Evolutionary conservation across 2,329 filamentous ascomycete species (phyloP).

Genomic region (Aspergillus sp.): DNA sequence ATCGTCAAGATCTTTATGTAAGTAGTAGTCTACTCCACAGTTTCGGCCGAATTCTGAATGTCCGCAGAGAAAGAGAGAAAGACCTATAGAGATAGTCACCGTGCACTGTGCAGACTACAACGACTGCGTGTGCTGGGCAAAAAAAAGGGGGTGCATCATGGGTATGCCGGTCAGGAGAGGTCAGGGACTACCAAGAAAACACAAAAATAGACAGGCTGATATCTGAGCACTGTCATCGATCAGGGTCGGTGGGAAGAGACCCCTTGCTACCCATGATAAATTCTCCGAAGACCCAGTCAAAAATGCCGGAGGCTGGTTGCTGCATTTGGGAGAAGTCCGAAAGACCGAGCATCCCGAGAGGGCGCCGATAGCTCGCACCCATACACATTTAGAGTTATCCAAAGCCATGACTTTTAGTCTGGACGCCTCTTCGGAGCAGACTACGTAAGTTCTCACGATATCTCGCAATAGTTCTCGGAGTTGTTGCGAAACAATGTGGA

Average conservation of each 20-base stretch:
- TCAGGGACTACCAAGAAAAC: not conserved
- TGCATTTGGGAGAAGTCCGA: conserved; percentile 13
- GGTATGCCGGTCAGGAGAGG: not conserved
- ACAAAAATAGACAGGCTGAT: conserved; percentile 2
- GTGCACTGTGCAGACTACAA: not conserved
- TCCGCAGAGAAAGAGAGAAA: not conserved
- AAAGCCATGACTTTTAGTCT: not conserved
- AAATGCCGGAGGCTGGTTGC: conserved; percentile 14
- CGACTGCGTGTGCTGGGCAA: not conserved
- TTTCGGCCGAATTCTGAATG: conserved; percentile 17
- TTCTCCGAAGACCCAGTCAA: conserved; percentile 5
- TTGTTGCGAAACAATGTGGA: not conserved
- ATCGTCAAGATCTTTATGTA: conserved; percentile 2
- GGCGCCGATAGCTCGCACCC: not conserved
- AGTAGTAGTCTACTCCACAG: conserved; percentile 6
- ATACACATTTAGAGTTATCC: not conserved
- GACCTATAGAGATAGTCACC: not conserved
- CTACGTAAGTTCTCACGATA: not conserved
- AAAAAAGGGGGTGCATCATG: not conserved
- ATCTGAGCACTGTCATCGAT: conserved; percentile 6
- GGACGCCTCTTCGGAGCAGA: not conserved
- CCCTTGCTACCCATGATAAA: conserved; percentile 3
- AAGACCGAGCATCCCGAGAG: not conserved
- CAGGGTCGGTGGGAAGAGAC: conserved; percentile 6
- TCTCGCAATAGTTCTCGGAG: not conserved